Evolutionary conservation across 257 asterid genomes (phyloP).

Genomic region (Solanum stenotomum): DNA sequence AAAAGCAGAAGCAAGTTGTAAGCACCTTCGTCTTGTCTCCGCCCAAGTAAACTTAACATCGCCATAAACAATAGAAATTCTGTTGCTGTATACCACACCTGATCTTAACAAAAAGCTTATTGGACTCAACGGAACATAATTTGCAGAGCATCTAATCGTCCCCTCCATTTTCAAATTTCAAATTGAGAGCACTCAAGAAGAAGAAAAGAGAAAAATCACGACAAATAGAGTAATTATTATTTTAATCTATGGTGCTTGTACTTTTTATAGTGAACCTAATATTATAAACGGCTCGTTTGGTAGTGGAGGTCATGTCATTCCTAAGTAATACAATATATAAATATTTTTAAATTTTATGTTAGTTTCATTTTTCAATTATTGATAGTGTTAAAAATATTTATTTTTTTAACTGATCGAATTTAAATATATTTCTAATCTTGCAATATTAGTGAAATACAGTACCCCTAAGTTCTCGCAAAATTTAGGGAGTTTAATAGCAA

Average conservation of each 20-base stretch:
- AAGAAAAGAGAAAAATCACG: background rate
- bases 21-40: background rate
- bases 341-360: too few species aligned
- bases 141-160: background rate
- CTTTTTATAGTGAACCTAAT: too few species aligned
- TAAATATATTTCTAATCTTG: too few species aligned
- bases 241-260: background rate
- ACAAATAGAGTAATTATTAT: too few species aligned
- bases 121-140: background rate
- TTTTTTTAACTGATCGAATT: too few species aligned
- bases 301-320: too few species aligned
- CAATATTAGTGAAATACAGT: too few species aligned
- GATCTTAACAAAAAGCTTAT: background rate
- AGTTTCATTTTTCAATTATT: too few species aligned
- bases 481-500: too few species aligned
- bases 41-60: background rate
- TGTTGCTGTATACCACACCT: background rate
- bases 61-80: background rate
- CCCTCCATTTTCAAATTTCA: background rate
- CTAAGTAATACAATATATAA: too few species aligned
- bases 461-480: background rate
- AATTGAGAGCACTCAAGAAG: background rate
- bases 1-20: background rate
- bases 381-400: too few species aligned
- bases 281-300: too few species aligned